Evolutionary conservation across 164 flowering plant species (phyloP), one percentile per base, ranked within the genome.

Genomic region (Magnolia officinalis): DNA sequence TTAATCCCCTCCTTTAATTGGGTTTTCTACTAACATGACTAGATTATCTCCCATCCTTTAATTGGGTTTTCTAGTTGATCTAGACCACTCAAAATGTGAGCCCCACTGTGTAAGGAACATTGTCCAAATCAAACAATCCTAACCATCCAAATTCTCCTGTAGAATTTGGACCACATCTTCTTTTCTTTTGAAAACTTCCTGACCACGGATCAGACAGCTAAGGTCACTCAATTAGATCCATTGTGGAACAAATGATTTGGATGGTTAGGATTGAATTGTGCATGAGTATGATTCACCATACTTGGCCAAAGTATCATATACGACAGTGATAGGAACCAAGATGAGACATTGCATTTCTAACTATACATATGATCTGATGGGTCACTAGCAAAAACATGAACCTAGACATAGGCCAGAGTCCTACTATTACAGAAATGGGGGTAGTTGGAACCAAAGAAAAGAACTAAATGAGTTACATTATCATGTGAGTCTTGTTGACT

Each of bases 11-110:
- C 50, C n/a, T 63, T 45, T 61, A 29, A 18, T 59, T 61, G 73
- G 24, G n/a, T 51, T 50, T 71, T 71, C 59, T 50, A 1, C 50
- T 69, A 69, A 52, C 73, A 71, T 20, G 52, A 59, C 45, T 55
- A 10, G 61, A 55, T 55, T 16, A 16, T 16, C 18, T 55, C 61
- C 61, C 61, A 55, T 10, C 61, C 61, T 55, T 55, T 55, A 55
- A 55, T 55, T 55, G 61, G 61, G 16, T 16, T 55, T 55, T 55
- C 61, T 55, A 10, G 6, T 37, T 37, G 45, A 37, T 37, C 45
- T 37, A 37, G 45, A 5, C 45, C 45, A 37, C 45, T 37, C 45
- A 37, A 37, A 37, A 37, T 37, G 45, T 37, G 45, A 37, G 45
- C 45, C 45, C 45, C 45, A 37, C 45, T 37, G 45, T 37, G 45